Percentiles rank a stretch among this genome's conserved stretches.
These are phyloP conservation scores for Trichoderma simmonsii DNA, from an alignment of 2,329 filamentous ascomycete genomes.

Conservation along the genomic window DNA sequence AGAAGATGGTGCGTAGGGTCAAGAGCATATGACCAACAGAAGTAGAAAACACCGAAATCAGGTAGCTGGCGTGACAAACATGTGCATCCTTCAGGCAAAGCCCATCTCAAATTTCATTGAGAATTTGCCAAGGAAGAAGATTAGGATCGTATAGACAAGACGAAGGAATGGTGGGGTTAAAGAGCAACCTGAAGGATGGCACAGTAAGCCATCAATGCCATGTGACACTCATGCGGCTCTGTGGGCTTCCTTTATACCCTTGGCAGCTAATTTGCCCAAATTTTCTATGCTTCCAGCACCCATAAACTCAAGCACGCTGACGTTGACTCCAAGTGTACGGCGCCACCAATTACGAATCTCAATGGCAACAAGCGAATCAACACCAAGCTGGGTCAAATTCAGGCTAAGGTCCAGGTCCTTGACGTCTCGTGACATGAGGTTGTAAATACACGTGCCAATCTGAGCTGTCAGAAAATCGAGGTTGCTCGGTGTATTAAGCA, in stretches of 20 bases:
- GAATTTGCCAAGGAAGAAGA: not conserved
- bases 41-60: not conserved
- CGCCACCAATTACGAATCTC: conserved; percentile 25
- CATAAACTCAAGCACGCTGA: conserved; percentile 20
- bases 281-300: conserved; percentile 13
- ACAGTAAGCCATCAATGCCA: not conserved
- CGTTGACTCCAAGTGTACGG: conserved; percentile 17
- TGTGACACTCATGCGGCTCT: not conserved
- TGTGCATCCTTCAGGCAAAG: not conserved
- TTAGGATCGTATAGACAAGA: not conserved
- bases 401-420: conserved; percentile 18
- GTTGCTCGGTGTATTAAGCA: conserved; percentile 7
- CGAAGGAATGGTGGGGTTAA: not conserved
- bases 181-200: not conserved
- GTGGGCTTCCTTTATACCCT: not conserved
- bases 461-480: conserved; percentile 4
- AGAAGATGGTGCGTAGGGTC: not conserved
- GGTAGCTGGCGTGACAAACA: not conserved
- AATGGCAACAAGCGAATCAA: conserved; percentile 23
- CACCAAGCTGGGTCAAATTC: conserved; percentile 15
- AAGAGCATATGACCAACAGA: not conserved
- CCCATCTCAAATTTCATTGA: not conserved
- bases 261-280: conserved; percentile 10
- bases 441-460: conserved; percentile 18
- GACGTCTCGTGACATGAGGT: conserved; percentile 15